These are phyloP conservation scores for Stachybotrys elegans DNA, from an alignment of 2,329 filamentous ascomycete species.

Conservation along the genomic window DNA sequence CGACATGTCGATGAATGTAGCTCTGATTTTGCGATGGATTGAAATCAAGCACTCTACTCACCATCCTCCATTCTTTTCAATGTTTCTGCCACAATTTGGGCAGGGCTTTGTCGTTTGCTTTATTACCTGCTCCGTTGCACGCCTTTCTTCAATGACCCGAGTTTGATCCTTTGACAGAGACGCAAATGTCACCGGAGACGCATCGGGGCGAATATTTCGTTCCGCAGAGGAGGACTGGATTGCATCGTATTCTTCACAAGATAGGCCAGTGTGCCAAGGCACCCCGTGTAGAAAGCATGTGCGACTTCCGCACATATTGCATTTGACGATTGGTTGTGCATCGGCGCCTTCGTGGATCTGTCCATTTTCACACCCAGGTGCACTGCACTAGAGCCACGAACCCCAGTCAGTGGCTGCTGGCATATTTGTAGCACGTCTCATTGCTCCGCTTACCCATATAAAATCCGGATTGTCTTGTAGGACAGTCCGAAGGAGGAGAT, in stretches of 20 bases:
- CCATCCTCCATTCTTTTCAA: conserved; percentile 3
- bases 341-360: not conserved
- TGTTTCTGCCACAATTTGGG: not conserved
- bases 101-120: conserved; percentile 1
- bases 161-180: not conserved
- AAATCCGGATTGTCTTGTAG: not conserved
- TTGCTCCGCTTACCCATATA: not conserved
- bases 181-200: not conserved
- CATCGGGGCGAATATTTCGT: not conserved
- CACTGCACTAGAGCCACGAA: not conserved
- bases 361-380: not conserved
- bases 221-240: not conserved
- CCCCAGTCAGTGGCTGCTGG: not conserved
- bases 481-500: not conserved
- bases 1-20: not conserved
- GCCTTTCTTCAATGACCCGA: not conserved
- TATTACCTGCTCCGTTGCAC: not conserved
- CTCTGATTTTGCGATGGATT: not conserved
- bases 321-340: conserved; percentile 1
- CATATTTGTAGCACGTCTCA: not conserved
- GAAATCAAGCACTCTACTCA: not conserved
- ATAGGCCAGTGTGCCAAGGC: not conserved
- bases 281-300: conserved; percentile 1
- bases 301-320: not conserved
- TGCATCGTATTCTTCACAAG: conserved; percentile 1